Conservation (phyloP, 1,284 basidiomycete genomes). For the Lentinula novae-zelandiae region DNA sequence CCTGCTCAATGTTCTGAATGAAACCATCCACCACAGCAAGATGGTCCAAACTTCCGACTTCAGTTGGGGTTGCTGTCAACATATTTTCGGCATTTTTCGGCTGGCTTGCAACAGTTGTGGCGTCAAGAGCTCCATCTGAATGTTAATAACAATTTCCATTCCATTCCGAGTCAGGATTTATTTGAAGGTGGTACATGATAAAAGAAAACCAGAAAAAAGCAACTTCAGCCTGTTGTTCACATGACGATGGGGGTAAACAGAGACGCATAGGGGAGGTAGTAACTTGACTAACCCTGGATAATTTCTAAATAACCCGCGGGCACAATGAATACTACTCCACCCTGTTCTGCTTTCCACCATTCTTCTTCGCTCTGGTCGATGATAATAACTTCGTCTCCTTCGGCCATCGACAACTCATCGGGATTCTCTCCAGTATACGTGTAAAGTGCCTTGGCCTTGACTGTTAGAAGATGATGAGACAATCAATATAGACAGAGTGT, state of each 20-base stretch:
- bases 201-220: conserved; percentile 38
- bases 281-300: conserved; percentile 76
- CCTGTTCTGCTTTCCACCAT: conserved; percentile 93
- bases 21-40: neutral
- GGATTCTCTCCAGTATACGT: conserved; percentile 65
- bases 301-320: conserved; percentile 87
- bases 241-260: conserved; percentile 41
- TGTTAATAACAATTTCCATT: neutral
- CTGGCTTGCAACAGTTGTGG: neutral
- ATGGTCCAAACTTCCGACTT: neutral
- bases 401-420: conserved; percentile 81
- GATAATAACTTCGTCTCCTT: conserved; percentile 74
- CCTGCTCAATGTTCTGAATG: neutral
- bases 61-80: neutral
- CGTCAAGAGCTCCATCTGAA: neutral
- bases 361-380: conserved; percentile 79
- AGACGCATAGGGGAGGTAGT: conserved; percentile 47
- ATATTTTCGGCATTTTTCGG: neutral
- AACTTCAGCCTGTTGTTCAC: conserved; percentile 66
- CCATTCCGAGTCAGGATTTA: conserved; percentile 6
- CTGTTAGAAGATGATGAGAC: conserved; percentile 27
- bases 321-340: conserved; percentile 81
- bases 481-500: conserved; percentile 10
- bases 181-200: conserved; percentile 21
- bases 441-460: conserved; percentile 76